These are phyloP conservation scores for Cladosporium sp. DNA, from an alignment of 2,329 filamentous ascomycete species.

Conservation along the genomic window DNA sequence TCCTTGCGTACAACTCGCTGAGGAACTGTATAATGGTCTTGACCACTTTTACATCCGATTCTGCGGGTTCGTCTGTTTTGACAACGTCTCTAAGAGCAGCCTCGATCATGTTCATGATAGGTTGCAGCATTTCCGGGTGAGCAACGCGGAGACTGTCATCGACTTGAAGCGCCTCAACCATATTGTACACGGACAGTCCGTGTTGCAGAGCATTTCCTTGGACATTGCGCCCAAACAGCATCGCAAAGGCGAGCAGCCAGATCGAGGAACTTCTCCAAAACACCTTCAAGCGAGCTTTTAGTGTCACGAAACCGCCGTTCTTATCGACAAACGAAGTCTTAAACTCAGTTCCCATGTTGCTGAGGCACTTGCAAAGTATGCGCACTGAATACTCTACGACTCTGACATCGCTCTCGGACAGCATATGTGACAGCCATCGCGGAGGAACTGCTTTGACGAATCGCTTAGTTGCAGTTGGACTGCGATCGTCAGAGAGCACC, in stretches of 20 bases:
- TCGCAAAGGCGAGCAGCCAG: conserved; percentile 86
- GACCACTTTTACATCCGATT: conserved; percentile 63
- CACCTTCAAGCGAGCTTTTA: conserved; percentile 76
- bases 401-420: conserved; percentile 82
- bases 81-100: conserved; percentile 74
- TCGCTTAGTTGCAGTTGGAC: conserved; percentile 50
- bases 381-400: conserved; percentile 79
- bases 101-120: conserved; percentile 85
- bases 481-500: conserved; percentile 31
- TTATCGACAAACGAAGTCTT: conserved; percentile 83
- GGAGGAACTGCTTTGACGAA: conserved; percentile 95
- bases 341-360: conserved; percentile 79
- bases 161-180: conserved; percentile 69
- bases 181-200: conserved; percentile 71
- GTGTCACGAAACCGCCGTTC: conserved; percentile 82
- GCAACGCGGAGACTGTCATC: conserved; percentile 64
- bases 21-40: conserved; percentile 79
- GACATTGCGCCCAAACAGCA: conserved; percentile 83
- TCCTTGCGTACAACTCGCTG: conserved; percentile 74
- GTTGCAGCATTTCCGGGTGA: conserved; percentile 75
- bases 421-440: conserved; percentile 75
- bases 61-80: conserved; percentile 54
- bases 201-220: conserved; percentile 69
- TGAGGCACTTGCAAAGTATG: conserved; percentile 79
- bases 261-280: conserved; percentile 87